These are phyloP conservation scores for Bacterosira constricta DNA, from an alignment of 108 stramenopile species.

Conservation along the genomic window DNA sequence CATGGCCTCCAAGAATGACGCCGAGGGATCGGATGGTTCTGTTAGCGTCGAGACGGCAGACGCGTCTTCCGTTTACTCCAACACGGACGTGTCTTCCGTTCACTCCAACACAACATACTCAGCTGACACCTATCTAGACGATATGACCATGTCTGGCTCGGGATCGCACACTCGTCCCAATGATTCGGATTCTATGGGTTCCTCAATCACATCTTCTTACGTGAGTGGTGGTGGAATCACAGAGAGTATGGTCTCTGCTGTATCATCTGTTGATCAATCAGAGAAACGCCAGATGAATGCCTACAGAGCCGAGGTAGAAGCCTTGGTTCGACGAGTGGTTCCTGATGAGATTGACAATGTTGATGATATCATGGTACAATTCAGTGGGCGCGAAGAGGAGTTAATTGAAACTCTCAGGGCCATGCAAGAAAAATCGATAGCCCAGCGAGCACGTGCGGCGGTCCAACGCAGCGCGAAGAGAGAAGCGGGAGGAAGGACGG, in stretches of 20 bases:
- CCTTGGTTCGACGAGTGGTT: conserved; percentile 74
- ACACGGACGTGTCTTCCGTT: background rate
- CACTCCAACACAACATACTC: background rate
- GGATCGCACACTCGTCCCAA: background rate
- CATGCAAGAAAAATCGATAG: conserved; percentile 85
- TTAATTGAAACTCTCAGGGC: conserved; percentile 81
- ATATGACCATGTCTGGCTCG: too few species aligned
- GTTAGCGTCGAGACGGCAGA: conserved; percentile 33
- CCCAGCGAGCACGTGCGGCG: conserved; percentile 72
- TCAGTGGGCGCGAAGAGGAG: conserved; percentile 89
- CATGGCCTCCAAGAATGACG: background rate
- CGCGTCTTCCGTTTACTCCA: conserved; percentile 10
- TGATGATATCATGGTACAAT: conserved; percentile 89
- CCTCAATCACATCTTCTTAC: conserved; percentile 10
- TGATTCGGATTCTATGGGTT: background rate
- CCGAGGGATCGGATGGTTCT: background rate
- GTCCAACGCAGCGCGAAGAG: conserved; percentile 80
- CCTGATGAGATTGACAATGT: conserved; percentile 90
- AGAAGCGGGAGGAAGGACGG: conserved; percentile 49
- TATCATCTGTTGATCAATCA: background rate
- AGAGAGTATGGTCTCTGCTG: conserved; percentile 25
- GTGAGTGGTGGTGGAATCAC: conserved; percentile 11
- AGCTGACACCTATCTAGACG: too few species aligned
- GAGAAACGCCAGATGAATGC: conserved; percentile 30
- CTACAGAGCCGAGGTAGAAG: conserved; percentile 77